Conservation (phyloP, 768 basidiomycete genomes). For the Serendipita indica region DNA sequence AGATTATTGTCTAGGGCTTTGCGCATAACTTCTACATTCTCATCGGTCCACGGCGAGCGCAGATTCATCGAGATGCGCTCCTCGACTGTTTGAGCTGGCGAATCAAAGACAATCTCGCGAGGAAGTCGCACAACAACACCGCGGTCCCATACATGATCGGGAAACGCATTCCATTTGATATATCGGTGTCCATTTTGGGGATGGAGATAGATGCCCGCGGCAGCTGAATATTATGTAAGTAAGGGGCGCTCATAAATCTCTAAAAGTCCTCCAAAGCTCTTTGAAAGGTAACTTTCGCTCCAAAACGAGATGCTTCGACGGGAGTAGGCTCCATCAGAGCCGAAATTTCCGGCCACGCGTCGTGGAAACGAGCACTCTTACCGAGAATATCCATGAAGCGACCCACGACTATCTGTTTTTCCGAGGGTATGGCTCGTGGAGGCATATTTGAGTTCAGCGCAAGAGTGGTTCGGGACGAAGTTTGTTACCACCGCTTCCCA, state of each 20-base stretch:
- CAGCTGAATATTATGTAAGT: background rate
- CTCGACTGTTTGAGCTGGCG: background rate
- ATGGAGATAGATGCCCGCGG: background rate
- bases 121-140: background rate
- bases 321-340: too few relatives aligned
- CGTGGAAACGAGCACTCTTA: background rate
- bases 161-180: constrained; percentile 8
- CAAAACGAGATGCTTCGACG: background rate
- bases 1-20: background rate
- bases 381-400: constrained; percentile 5
- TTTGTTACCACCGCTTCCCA: too few relatives aligned
- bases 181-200: background rate
- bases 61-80: background rate
- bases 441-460: constrained; percentile 2
- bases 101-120: background rate
- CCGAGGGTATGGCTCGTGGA: background rate
- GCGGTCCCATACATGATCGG: background rate
- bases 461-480: too few relatives aligned
- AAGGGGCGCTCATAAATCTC: background rate
- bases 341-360: background rate
- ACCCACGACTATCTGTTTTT: background rate
- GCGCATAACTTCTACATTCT: background rate
- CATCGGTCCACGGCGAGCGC: background rate
- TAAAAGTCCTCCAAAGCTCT: background rate
- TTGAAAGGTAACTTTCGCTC: background rate